These are phyloP conservation scores for Arachnopeziza araneosa DNA, from an alignment of 2,329 filamentous ascomycete species.

Conservation along the genomic window DNA sequence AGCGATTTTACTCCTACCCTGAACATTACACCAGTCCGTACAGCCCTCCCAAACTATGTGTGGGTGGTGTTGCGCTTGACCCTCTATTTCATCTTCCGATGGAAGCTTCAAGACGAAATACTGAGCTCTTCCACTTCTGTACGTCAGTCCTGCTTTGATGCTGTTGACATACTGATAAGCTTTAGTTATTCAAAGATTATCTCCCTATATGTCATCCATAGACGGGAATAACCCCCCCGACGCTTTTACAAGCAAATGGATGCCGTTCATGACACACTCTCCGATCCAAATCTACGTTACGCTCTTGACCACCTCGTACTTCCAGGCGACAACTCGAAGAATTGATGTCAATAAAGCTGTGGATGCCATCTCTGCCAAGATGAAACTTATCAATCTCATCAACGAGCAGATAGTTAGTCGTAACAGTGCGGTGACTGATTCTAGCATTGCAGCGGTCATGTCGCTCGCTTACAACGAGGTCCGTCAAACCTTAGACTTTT, in stretches of 20 bases:
- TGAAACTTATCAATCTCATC: slow-evolving; percentile 26
- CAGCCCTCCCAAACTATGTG: not conserved
- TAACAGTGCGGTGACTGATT: slow-evolving; percentile 20
- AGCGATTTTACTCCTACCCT: slow-evolving; percentile 1
- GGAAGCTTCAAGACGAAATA: slow-evolving; percentile 19
- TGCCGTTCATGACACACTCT: slow-evolving; percentile 31
- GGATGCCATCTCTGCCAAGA: slow-evolving; percentile 26
- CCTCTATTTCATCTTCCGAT: slow-evolving; percentile 36
- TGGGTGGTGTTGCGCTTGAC: slow-evolving; percentile 7
- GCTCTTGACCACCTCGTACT: slow-evolving; percentile 30
- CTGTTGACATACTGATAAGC: not conserved
- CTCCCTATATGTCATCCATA: slow-evolving; percentile 30
- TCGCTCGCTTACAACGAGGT: slow-evolving; percentile 31
- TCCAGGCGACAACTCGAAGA: slow-evolving; percentile 22
- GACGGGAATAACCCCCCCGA: slow-evolving; percentile 26
- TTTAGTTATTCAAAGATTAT: slow-evolving; percentile 25
- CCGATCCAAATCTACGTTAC: slow-evolving; percentile 28
- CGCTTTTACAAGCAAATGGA: slow-evolving; percentile 22
- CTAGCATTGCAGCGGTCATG: slow-evolving; percentile 28
- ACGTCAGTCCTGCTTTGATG: slow-evolving; percentile 1
- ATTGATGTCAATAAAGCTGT: slow-evolving; percentile 19
- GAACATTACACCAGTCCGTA: slow-evolving; percentile 1
- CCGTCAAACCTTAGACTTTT: slow-evolving; percentile 7
- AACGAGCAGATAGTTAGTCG: slow-evolving; percentile 22
- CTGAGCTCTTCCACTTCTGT: slow-evolving; percentile 29